phyloP scores from a whole-genome alignment of 164 flowering plant species.

The Annona cherimola region DNA sequence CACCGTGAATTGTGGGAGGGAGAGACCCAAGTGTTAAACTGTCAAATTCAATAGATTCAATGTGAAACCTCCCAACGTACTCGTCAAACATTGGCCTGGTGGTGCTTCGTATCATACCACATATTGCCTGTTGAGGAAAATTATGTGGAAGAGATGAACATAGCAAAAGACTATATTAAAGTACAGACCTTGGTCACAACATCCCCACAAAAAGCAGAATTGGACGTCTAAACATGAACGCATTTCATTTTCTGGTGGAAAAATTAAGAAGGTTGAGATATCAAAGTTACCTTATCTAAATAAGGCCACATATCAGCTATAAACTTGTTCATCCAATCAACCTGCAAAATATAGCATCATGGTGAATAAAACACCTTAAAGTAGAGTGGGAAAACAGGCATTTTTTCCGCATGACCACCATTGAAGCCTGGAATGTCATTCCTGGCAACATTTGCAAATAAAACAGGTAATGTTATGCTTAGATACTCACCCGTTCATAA shows the following conservation, averaged over 20 bases:
- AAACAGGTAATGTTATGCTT: neutral
- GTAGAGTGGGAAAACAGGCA: neutral
- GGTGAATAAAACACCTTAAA: neutral
- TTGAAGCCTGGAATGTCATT: no score
- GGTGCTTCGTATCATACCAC: constrained; percentile 42
- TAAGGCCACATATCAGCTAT: constrained; percentile 71
- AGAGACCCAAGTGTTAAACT: constrained; percentile 64
- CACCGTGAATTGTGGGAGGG: constrained; percentile 69
- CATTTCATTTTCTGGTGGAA: neutral
- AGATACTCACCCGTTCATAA: constrained; percentile 58
- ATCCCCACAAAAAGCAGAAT: neutral
- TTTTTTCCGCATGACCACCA: neutral
- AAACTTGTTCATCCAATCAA: constrained; percentile 84
- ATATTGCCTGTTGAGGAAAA: constrained; percentile 45
- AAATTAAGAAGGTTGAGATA: neutral
- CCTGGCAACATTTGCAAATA: no score
- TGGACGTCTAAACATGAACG: neutral
- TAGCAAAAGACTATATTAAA: neutral
- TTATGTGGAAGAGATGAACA: neutral
- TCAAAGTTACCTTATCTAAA: constrained; percentile 50
- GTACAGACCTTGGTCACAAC: neutral
- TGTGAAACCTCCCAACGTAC: constrained; percentile 59
- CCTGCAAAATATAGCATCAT: constrained; percentile 34
- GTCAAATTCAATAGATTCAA: constrained; percentile 58
- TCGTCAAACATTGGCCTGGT: constrained; percentile 53